Base-by-base conservation (phyloP, 768 basidiomycete genomes). In the Trametopsis cervina region DNA sequence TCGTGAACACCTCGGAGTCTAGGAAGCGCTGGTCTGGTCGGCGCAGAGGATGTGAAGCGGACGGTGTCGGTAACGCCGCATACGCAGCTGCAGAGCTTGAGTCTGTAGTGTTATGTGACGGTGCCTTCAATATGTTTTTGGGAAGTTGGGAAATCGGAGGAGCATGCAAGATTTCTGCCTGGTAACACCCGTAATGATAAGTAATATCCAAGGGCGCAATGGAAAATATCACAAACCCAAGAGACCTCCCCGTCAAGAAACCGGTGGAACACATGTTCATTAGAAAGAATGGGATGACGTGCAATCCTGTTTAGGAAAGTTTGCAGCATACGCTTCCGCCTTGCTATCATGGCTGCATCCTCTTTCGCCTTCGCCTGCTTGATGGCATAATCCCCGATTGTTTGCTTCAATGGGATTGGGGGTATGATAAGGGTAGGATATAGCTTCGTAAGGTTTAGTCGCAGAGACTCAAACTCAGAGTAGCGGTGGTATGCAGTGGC, bases 311-410 rank as follows among this genome's bases (percentile, higher is more conserved):
- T 94, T 39, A 99, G 71, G 68, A 98, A 99, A 2, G 91, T 94
- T 64, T 93, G 89, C 24, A 99, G 72, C 83, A 97, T 90, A 41
- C 96, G 83, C 65, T 92, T 95, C 52, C 96, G 76, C 54, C 89
- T 75, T 2, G 90, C 80, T 63, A 99, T 97, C 71, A 98, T 80
- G 1, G 85, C 77, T 2, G 83, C 81, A 63, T 99, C 96, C 61
- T 99, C 96, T 61, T 95, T 97, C 20, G 95, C 96, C 66, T 95
- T 96, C 12, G 78, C 84, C 60, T 93, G 93, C 66, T 97, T 98
- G 52, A 93, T 85, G 1, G 96, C 96, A 71, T 99, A 99, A 59
- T 98, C 96, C 6, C 90, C 81, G 33, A 99, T 74, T 1, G 87
- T 86, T 68, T 98, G 92, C 68, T 99, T 98, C 1, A 89, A 93